Conservation (phyloP, 768 basidiomycete species). For the Xerocomellus amylosporus region DNA sequence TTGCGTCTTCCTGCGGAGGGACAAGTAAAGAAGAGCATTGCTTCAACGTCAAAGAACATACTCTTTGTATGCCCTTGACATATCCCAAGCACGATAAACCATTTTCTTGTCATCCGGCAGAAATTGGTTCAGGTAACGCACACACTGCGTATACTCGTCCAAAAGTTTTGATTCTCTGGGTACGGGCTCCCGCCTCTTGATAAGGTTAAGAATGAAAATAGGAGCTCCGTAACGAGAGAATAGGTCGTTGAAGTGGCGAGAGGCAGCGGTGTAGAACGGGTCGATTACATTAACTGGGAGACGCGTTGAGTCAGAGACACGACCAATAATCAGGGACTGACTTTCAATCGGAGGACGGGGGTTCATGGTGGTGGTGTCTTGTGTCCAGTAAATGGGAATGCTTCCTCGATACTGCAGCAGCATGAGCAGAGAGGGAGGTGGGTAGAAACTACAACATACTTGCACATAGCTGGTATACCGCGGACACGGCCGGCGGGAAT, state of each 20-base stretch:
- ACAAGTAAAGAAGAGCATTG: neutral
- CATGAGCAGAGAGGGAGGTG: neutral
- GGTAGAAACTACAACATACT: conserved; percentile 34
- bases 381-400: conserved; percentile 96
- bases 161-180: conserved; percentile 88
- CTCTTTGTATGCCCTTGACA: conserved; percentile 94
- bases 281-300: conserved; percentile 82
- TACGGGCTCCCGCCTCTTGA: conserved; percentile 78
- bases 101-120: conserved; percentile 82
- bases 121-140: conserved; percentile 93
- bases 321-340: conserved; percentile 37
- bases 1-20: conserved; percentile 70
- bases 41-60: conserved; percentile 32
- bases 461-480: conserved; percentile 96
- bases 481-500: conserved; percentile 62
- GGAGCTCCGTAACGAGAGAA: conserved; percentile 88
- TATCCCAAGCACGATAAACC: conserved; percentile 94
- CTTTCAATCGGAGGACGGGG: conserved; percentile 96
- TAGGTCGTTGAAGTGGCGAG: conserved; percentile 89
- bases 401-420: conserved; percentile 77
- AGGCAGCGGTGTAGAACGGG: conserved; percentile 91
- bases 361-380: conserved; percentile 87
- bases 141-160: conserved; percentile 89
- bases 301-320: conserved; percentile 1
- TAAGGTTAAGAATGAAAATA: conserved; percentile 88